Evolutionary conservation across 2,329 filamentous ascomycete genomes (phyloP).

Genomic region (Cladorrhinum sp.): DNA sequence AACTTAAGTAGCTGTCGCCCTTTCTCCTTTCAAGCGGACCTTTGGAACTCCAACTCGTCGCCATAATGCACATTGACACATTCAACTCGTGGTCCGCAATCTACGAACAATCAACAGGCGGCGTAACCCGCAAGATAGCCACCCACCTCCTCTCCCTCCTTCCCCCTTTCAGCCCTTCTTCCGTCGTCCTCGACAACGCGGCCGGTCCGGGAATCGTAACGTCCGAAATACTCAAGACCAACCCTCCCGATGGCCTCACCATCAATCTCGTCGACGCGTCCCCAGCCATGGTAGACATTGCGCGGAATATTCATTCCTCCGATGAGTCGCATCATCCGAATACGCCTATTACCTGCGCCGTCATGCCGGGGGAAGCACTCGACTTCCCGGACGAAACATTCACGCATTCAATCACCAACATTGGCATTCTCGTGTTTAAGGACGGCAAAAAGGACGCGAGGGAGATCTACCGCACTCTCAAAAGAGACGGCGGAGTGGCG

Average conservation of each 20-base stretch:
- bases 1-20: too few species aligned
- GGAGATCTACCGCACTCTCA: constrained; percentile 38
- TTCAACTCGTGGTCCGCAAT: constrained; percentile 7
- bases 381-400: constrained; percentile 33
- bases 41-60: too few species aligned
- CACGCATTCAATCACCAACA: constrained; percentile 38
- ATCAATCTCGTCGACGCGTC: constrained; percentile 23
- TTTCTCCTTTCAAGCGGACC: too few species aligned
- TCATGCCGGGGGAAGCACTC: constrained; percentile 28
- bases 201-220: constrained; percentile 29
- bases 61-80: too few species aligned
- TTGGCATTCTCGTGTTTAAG: constrained; percentile 38
- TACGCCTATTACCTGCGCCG: constrained; percentile 12
- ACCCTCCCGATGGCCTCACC: background rate
- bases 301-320: background rate
- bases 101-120: constrained; percentile 24
- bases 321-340: too few species aligned
- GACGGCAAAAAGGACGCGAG: constrained; percentile 33
- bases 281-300: constrained; percentile 24
- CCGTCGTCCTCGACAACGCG: constrained; percentile 30
- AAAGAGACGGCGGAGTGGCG: constrained; percentile 33
- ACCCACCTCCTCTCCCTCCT: constrained; percentile 12
- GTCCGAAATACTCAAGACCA: constrained; percentile 1
- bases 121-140: constrained; percentile 23
- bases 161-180: background rate